These are phyloP conservation scores for Lactuca saligna DNA, from an alignment of 129 eudicot species.

Conservation along the genomic window DNA sequence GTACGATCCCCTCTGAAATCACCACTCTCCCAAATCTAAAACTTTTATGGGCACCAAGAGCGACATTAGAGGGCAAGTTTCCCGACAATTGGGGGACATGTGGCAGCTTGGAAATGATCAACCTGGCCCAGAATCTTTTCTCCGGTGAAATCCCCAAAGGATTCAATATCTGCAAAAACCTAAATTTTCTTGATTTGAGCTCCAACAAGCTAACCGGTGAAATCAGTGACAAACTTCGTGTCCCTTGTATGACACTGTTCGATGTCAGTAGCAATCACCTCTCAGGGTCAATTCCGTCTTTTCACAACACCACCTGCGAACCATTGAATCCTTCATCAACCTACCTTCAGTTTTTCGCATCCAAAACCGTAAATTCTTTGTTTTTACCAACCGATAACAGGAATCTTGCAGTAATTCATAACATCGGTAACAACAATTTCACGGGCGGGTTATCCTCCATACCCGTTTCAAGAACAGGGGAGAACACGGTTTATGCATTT, in stretches of 20 bases:
- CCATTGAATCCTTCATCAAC: constrained; percentile 39
- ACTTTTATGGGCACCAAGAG: constrained; percentile 85
- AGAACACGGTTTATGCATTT: constrained; percentile 58
- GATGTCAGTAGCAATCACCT: constrained; percentile 64
- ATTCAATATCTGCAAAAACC: constrained; percentile 52
- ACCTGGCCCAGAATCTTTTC: constrained; percentile 60
- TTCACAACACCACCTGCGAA: constrained; percentile 40
- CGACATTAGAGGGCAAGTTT: constrained; percentile 62
- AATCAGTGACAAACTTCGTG: constrained; percentile 44
- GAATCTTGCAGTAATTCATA: constrained; percentile 50
- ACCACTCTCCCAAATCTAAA: constrained; percentile 58
- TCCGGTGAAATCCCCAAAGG: constrained; percentile 51
- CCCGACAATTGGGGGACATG: constrained; percentile 72
- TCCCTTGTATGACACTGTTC: constrained; percentile 76
- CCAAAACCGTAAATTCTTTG: constrained; percentile 26
- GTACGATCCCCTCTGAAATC: constrained; percentile 52
- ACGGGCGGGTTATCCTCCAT: constrained; percentile 44
- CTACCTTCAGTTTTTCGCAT: constrained; percentile 45
- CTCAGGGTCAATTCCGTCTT: constrained; percentile 63
- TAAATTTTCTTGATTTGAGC: constrained; percentile 75
- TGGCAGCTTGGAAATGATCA: constrained; percentile 64
- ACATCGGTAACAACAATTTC: constrained; percentile 62
- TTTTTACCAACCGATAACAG: constrained; percentile 40
- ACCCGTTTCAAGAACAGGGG: constrained; percentile 51
- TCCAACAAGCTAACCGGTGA: constrained; percentile 60